A percentile compares a stretch with the other conserved stretches of the same genome.
These are phyloP conservation scores for Phtheirospermum japonicum DNA, from an alignment of 257 asterid genomes.

Conservation along the genomic window DNA sequence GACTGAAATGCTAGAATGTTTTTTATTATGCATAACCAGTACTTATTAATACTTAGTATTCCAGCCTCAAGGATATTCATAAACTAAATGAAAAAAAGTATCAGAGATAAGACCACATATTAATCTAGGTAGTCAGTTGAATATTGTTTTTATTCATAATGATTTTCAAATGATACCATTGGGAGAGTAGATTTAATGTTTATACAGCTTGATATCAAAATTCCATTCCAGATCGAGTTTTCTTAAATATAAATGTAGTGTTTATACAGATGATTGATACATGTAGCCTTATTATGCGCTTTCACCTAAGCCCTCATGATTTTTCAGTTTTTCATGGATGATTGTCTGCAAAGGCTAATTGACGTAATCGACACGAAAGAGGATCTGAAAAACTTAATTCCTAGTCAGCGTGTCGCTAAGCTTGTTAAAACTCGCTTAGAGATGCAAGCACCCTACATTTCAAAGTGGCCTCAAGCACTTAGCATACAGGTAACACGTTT, in stretches of 20 bases:
- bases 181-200: neutral
- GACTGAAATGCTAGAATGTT: neutral
- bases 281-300: neutral
- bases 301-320: neutral
- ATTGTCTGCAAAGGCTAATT: conserved; percentile 69
- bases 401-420: conserved; percentile 61
- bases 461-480: conserved; percentile 85
- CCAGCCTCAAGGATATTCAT: neutral
- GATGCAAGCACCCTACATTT: conserved; percentile 73
- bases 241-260: no score
- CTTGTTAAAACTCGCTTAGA: conserved; percentile 71
- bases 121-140: neutral
- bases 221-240: neutral
- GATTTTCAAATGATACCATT: neutral
- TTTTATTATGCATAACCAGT: neutral
- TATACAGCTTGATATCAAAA: no score
- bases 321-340: conserved; percentile 80
- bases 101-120: neutral
- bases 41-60: neutral
- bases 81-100: neutral
- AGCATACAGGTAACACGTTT: conserved; percentile 61
- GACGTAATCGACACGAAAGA: conserved; percentile 51
- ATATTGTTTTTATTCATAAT: neutral
- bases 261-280: neutral
- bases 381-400: conserved; percentile 53